These are phyloP conservation scores for Mortierella sp. DNA, from an alignment of 371 early-diverging fungal species.

Conservation along the genomic window DNA sequence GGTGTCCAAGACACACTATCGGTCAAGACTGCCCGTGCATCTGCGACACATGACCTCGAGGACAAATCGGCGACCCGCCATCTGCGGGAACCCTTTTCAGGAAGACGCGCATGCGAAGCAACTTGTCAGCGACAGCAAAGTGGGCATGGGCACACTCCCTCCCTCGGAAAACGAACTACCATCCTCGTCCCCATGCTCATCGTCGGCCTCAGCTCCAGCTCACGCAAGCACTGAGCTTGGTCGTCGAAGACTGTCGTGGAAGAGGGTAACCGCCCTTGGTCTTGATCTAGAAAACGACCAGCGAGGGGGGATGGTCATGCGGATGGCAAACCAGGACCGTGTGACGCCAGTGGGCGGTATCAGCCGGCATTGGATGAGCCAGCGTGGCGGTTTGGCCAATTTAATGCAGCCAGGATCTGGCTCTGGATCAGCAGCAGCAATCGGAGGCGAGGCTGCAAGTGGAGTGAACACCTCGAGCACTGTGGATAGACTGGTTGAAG, in stretches of 20 bases:
- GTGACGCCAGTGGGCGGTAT: not conserved
- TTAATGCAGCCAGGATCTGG: slow-evolving; percentile 7
- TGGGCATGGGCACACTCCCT: too few relatives aligned
- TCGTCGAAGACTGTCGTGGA: slow-evolving; percentile 18
- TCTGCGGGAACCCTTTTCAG: slow-evolving; percentile 20
- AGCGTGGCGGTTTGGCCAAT: slow-evolving; percentile 37
- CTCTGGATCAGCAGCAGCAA: not conserved
- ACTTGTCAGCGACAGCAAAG: not conserved
- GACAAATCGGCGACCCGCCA: slow-evolving; percentile 32
- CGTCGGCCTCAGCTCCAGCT: slow-evolving; percentile 2
- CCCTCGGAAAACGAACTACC: too few relatives aligned
- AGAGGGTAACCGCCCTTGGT: slow-evolving; percentile 7
- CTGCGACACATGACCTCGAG: slow-evolving; percentile 42
- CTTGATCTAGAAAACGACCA: slow-evolving; percentile 4
- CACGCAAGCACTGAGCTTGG: not conserved
- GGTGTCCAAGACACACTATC: slow-evolving; percentile 18
- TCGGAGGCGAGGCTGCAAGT: not conserved
- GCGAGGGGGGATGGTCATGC: not conserved
- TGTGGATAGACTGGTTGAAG: slow-evolving; percentile 43
- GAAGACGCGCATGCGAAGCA: not conserved
- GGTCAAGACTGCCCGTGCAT: slow-evolving; percentile 44
- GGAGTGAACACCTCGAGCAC: slow-evolving; percentile 10
- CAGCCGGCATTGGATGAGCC: slow-evolving; percentile 27
- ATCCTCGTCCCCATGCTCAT: not conserved
- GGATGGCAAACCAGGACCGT: slow-evolving; percentile 1